A percentile compares a stretch with the other conserved stretches of the same genome.
Conservation (phyloP, 805 yeast species). For the Metahyphopichia silvanorum region DNA sequence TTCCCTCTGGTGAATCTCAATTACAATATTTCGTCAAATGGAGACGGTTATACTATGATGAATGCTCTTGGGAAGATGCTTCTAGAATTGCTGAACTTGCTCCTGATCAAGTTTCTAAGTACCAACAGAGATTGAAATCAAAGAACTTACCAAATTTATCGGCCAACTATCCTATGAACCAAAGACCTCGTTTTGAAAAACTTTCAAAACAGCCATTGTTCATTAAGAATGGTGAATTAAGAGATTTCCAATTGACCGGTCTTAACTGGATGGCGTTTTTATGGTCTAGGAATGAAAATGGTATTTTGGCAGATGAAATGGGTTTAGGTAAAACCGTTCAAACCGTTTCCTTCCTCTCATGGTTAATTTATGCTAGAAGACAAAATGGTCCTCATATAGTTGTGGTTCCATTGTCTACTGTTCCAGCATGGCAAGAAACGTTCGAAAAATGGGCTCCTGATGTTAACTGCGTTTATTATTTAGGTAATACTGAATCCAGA, state of each 20-base stretch:
- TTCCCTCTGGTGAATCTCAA: conserved; percentile 61
- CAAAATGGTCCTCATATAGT: conserved; percentile 97
- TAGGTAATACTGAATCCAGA: conserved; percentile 89
- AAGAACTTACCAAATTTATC: conserved; percentile 81
- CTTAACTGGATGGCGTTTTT: conserved; percentile 99
- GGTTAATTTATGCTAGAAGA: conserved; percentile 92
- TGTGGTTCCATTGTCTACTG: conserved; percentile 93
- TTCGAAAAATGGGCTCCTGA: conserved; percentile 98
- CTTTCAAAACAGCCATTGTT: conserved; percentile 82
- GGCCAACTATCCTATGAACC: conserved; percentile 64
- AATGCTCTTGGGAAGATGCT: conserved; percentile 96
- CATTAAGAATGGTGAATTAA: conserved; percentile 83
- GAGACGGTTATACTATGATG: conserved; percentile 91
- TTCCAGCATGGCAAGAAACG: conserved; percentile 99
- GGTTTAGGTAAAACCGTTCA: conserved; percentile 98
- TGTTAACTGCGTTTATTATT: conserved; percentile 83
- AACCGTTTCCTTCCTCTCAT: conserved; percentile 88
- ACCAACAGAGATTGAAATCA: conserved; percentile 76
- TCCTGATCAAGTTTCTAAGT: conserved; percentile 79
- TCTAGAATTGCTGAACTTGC: conserved; percentile 79
- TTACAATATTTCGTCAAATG: conserved; percentile 88
- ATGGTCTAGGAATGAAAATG: conserved; percentile 97
- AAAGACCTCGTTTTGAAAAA: conserved; percentile 88
- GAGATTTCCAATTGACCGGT: conserved; percentile 98
- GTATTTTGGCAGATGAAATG: conserved; percentile 98